Conservation (phyloP, 2,329 filamentous ascomycete genomes). For the Colletotrichum camelliae region DNA sequence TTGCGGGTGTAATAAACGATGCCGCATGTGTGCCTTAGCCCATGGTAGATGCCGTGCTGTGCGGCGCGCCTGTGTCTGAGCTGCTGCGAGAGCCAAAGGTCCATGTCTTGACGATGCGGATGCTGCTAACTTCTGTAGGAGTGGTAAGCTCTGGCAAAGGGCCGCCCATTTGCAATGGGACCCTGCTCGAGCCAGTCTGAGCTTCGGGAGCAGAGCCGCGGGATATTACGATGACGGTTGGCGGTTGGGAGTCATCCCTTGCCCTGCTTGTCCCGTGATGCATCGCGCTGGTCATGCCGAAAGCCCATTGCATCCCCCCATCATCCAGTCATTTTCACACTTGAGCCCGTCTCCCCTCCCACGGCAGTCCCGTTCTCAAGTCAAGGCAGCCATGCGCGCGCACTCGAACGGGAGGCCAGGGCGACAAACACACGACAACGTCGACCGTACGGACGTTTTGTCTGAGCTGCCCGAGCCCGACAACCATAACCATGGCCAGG, state of each 20-base stretch:
- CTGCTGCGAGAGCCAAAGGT: neutral
- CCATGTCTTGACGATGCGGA: neutral
- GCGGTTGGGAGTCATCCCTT: neutral
- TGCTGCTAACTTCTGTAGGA: neutral
- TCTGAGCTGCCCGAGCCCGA: neutral
- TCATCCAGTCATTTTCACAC: neutral
- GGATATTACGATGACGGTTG: constrained; percentile 3
- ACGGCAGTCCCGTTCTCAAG: neutral
- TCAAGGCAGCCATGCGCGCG: neutral
- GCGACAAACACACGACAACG: constrained; percentile 1
- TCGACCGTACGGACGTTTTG: neutral
- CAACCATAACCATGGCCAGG: neutral
- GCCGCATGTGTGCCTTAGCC: neutral
- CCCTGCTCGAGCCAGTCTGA: constrained; percentile 3
- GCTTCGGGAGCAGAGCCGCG: constrained; percentile 20
- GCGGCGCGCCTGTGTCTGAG: constrained; percentile 8
- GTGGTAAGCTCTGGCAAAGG: neutral
- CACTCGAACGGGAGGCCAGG: constrained; percentile 11
- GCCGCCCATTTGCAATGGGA: neutral
- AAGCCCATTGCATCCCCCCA: neutral
- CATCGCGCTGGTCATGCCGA: neutral
- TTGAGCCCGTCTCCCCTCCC: neutral
- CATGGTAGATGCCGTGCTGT: constrained; percentile 1
- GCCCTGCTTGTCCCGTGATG: constrained; percentile 1
- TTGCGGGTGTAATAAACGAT: constrained; percentile 10